Evolutionary conservation across 805 yeast species (phyloP), one percentile per base, ranked within the genome.

Genomic region (Ogataea trehaloabstinens): DNA sequence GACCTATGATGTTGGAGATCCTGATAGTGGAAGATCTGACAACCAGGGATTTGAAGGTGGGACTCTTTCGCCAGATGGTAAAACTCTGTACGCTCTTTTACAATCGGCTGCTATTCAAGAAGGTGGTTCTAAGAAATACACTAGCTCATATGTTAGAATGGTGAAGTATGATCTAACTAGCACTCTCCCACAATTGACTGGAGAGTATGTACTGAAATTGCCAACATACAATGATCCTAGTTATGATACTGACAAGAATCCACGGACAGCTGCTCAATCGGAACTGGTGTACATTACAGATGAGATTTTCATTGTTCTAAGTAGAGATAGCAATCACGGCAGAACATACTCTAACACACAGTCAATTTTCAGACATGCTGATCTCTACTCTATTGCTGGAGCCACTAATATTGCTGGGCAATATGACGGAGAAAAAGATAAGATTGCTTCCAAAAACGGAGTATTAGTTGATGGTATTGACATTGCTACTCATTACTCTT

Each of bases 41-140:
- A 60, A 60, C 37, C 55, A 56, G 35, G 65, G 65, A 34, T 60
- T 56, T 35, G 65, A 60, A 48, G 64, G 63, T 22, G 40, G 49
- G 34, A 46, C 59, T 28, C 20, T 59, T 13, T 51, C 64, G 16
- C 58, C 65, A 17, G 64, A 60, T 41, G 65, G 63, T 16, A 46
- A 44, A 15, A 46, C 43, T 18, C 35, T 56, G n/a, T 57, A 19
- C 31, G 57, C 53, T 11, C 32, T 58, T 12, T 41, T 58, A 24
- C 65, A 60, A 40, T 40, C 57, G 40, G 63, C 64, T 15, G 48
- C 53, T 27, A 38, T 54, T 13, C 64, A 60, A 45, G 65, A 60
- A 38, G 65, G 64, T 38, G 64, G 65, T 19, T 25, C 25, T 15
- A 47, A 58, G 35, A 49, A 52, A 20, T 49, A 56, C 33, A 31